Conservation (phyloP, 139 green algal genomes). For the Axilococcus clingmanii region DNA sequence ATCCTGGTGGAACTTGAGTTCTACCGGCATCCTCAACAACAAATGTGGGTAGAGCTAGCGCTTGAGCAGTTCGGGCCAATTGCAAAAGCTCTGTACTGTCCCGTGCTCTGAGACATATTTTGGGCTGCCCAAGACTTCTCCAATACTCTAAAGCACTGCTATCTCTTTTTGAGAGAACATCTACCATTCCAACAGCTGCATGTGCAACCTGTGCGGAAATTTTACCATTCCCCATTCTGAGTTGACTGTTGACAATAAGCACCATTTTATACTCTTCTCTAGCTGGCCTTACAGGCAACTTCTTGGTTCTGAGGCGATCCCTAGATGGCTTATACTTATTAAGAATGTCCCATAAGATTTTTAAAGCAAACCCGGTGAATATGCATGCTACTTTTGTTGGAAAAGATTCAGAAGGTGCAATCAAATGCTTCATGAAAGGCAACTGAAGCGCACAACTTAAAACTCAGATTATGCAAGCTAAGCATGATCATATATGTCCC, state of each 20-base stretch:
- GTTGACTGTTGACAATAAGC: constrained; percentile 38
- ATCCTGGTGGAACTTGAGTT: constrained; percentile 75
- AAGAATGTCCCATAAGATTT: too few species aligned
- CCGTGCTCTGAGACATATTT: constrained; percentile 63
- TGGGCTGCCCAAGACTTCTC: constrained; percentile 60
- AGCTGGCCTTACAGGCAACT: neutral
- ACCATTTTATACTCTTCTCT: constrained; percentile 28
- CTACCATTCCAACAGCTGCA: constrained; percentile 60
- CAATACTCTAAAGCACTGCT: constrained; percentile 38
- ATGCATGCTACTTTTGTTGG: too few species aligned
- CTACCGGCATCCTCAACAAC: constrained; percentile 58
- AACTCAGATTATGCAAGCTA: too few species aligned
- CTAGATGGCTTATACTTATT: too few species aligned
- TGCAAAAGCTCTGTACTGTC: constrained; percentile 15
- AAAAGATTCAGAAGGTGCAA: too few species aligned
- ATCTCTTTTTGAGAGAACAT: constrained; percentile 19
- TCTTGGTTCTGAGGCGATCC: neutral
- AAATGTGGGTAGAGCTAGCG: constrained; percentile 9
- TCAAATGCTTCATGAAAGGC: too few species aligned
- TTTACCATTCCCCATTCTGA: constrained; percentile 73
- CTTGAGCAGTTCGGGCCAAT: constrained; percentile 1
- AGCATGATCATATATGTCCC: too few species aligned
- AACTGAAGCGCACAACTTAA: too few species aligned
- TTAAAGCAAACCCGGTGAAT: too few species aligned
- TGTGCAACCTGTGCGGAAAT: constrained; percentile 77